These are phyloP conservation scores for Purpureocillium takamizusanense DNA, from an alignment of 2,329 filamentous ascomycete genomes.

Conservation along the genomic window DNA sequence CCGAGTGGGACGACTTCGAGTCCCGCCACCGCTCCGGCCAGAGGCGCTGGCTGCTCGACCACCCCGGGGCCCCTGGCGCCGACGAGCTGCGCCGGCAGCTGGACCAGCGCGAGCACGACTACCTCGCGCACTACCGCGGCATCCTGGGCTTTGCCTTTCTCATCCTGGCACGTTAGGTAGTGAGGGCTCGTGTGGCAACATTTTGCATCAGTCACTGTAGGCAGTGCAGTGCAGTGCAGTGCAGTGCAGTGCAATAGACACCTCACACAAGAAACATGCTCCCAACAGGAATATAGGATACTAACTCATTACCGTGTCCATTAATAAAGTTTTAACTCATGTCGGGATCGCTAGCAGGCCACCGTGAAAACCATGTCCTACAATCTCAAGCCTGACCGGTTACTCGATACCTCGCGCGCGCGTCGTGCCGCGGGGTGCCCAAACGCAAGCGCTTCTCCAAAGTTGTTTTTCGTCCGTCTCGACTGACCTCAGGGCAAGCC, in stretches of 20 bases:
- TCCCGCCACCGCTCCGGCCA: constrained; percentile 4
- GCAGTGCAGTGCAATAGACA: too few relatives aligned
- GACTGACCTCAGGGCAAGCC: constrained; percentile 1
- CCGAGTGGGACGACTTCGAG: constrained; percentile 10
- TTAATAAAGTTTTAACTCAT: constrained; percentile 4
- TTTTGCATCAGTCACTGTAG: too few relatives aligned
- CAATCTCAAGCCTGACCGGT: constrained; percentile 1
- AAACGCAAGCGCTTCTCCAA: too few relatives aligned
- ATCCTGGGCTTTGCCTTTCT: constrained; percentile 6
- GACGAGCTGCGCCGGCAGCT: constrained; percentile 1
- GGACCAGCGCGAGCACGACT: constrained; percentile 2
- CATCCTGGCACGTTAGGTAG: constrained; percentile 6
- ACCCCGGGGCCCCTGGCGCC: neutral
- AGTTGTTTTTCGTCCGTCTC: neutral
- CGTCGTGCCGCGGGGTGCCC: too few relatives aligned
- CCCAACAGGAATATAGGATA: neutral
- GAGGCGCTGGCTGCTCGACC: constrained; percentile 6
- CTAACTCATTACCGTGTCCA: constrained; percentile 2
- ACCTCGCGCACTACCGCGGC: neutral
- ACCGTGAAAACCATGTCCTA: neutral
- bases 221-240: too few relatives aligned
- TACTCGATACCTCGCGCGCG: too few relatives aligned
- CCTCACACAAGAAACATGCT: too few relatives aligned
- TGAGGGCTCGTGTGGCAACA: too few relatives aligned
- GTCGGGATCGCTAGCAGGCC: constrained; percentile 1